Evolutionary conservation across 2,329 filamentous ascomycete species (phyloP), one percentile per base, ranked within the genome.

Genomic region (Penicillium sp.): DNA sequence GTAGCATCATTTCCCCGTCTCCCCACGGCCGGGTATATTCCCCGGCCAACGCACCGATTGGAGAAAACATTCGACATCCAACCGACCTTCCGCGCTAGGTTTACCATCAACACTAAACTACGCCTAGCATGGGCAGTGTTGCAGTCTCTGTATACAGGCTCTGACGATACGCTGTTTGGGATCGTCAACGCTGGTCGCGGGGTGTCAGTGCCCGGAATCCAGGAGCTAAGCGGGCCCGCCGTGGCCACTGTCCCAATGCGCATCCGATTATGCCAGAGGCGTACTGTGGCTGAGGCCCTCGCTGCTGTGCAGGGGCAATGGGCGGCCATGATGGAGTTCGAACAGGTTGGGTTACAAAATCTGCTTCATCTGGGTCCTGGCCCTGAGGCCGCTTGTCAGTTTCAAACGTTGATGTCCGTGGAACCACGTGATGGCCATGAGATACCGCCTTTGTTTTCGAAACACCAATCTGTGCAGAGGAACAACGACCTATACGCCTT

Each of bases 281-380:
- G 7, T 27, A 49, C 47, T 4, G 21, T 49, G n/a, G 14, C 16
- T 1, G 44, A 57, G 2, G 42, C 49, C 7, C 18, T 59, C 4
- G 4, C 6, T 13, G 14, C 24, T 7, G 43, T 59, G 6, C 58
- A 59, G 34, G 24, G 31, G 3, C 10, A 57, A 27, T 61, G 57
- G 55, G 53, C 46, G 11, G 38, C 45, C 8, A 18, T 40, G 1
- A 58, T 60, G 59, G 45, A 44, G 4, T 54, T 50, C 13, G 53
- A 56, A 11, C 59, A 60, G 38, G 46, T 59, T 14, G 59, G 59
- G 29, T 47, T 62, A 38, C 60, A 62, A 29, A 60, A 57, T 31
- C 38, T 62, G 2, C 54, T 61, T 14, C 60, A 41, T 18, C 36
- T 61, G n/a, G 53, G 60, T 2, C 42, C 52, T 1, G 58, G 60